These are phyloP conservation scores for Potentilla sterilis DNA, from an alignment of 306 rosid genomes.

Conservation along the genomic window DNA sequence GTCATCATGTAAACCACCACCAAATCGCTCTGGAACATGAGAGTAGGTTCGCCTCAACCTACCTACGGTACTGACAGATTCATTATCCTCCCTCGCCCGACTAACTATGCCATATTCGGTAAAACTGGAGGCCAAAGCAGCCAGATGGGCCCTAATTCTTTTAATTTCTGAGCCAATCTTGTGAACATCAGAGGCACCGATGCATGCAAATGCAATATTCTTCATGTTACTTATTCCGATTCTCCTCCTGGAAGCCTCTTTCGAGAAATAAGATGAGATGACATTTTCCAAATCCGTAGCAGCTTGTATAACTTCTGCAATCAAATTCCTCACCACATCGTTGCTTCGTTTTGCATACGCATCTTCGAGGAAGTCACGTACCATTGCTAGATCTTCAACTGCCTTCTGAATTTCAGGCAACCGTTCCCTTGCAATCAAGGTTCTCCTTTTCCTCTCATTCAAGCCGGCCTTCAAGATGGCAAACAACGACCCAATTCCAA, in stretches of 20 bases:
- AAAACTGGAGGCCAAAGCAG: rapidly evolving
- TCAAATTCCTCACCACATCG: neutral
- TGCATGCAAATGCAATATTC: conserved; percentile 13
- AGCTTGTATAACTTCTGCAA: neutral
- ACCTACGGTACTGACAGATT: neutral
- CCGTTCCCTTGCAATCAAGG: too few relatives aligned
- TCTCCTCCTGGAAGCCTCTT: neutral
- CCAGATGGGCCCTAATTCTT: neutral
- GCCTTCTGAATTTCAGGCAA: too few relatives aligned
- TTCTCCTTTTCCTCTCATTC: too few relatives aligned
- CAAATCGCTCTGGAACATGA: neutral
- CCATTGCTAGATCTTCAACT: too few relatives aligned
- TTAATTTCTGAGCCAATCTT: neutral
- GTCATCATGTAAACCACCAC: neutral
- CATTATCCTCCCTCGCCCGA: rapidly evolving
- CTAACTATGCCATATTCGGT: neutral
- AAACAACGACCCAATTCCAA: too few relatives aligned
- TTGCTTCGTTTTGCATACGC: neutral
- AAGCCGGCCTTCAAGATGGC: too few relatives aligned
- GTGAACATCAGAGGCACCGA: neutral
- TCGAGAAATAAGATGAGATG: conserved; percentile 29
- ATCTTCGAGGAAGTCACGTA: neutral
- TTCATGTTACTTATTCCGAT: neutral
- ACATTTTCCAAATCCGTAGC: conserved; percentile 26
- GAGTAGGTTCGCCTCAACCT: neutral